phyloP scores from a whole-genome alignment of 129 eudicot genomes.

The Helianthus annuus region HanXRQr2.0-SUNRISE NC_035438.2:15611549-15612048 shows the following conservation, averaged over 20 bases:
- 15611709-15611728: background rate
- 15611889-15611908: slow-evolving; percentile 47
- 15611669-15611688: too few species aligned
- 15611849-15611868: slow-evolving; percentile 76
- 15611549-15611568: background rate
- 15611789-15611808: background rate
- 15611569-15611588: too few species aligned
- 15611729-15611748: slow-evolving; percentile 7
- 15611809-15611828: slow-evolving; percentile 83
- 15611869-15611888: slow-evolving; percentile 66
- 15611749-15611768: background rate
- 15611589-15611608: too few species aligned
- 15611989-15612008: slow-evolving; percentile 78
- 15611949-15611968: slow-evolving; percentile 37
- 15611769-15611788: slow-evolving; percentile 1
- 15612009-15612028: slow-evolving; percentile 83
- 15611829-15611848: slow-evolving; percentile 73
- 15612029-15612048: slow-evolving; percentile 50
- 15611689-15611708: too few species aligned
- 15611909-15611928: background rate
- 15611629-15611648: too few species aligned
- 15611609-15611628: too few species aligned
- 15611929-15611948: slow-evolving; percentile 5
- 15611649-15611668: too few species aligned
- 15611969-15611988: slow-evolving; percentile 72